Evolutionary conservation across 2,329 filamentous ascomycete species (phyloP), one percentile per base, ranked within the genome.

Genomic region (Aspergillus hiratsukae): DNA sequence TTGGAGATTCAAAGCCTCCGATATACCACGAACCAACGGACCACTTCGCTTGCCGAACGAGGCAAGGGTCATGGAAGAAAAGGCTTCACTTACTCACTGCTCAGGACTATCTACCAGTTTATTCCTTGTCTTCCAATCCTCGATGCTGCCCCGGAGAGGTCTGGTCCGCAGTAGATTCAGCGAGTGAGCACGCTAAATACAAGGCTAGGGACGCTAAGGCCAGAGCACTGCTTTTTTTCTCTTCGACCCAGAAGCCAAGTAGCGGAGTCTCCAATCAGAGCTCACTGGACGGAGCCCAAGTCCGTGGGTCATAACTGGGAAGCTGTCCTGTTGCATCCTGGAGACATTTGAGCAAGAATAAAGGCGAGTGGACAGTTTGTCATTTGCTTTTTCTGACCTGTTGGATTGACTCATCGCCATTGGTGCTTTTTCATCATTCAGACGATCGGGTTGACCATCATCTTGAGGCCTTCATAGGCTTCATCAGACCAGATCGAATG

Each of bases 91-190:
- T 37, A 17, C 31, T 37, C 31, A 5, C 14, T 37, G 4, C 5
- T 14, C 31, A 37, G 31, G 31, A 17, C 31, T 35, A 14, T 17
- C 31, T 35, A 14, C 31, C 3, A n/a, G 2, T 37, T 37, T 14
- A 7, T 17, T 37, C 14, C 31, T 17, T 17, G 31, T 37, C 31
- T 37, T 37, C 31, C 14, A 37, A 37, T 14, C 31, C 7, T 37
- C 14, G 5, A 37, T 37, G 17, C 31, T 3, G 5, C 14, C 31
- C 8, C 61, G 61, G 61, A 64, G 60, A 59, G 59, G 56, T 54
- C 52, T 64, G 53, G 51, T 64, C 60, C 61, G 61, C 57, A 58
- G 10, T 21, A 54, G 53, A 48, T 31, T 57, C 55, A 49, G 53
- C 41, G 53, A 49, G 46, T n/a, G 53, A 49, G 55, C 58, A 46